These are phyloP conservation scores for Purshia tridentata DNA, from an alignment of 306 rosid genomes.

Conservation along the genomic window DNA sequence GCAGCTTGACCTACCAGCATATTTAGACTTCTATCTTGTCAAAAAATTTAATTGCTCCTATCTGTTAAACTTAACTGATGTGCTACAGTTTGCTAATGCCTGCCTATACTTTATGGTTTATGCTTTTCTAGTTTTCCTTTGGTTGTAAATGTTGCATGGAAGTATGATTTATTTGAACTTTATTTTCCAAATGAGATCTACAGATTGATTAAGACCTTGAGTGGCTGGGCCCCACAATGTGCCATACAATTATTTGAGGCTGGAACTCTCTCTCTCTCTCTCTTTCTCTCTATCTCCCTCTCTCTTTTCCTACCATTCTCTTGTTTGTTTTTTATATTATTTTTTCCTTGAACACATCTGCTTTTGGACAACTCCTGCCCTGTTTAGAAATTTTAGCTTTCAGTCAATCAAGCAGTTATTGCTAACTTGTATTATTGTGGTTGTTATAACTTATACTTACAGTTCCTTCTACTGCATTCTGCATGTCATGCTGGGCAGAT, in stretches of 20 bases:
- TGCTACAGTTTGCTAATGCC: neutral
- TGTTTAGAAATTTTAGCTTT: neutral
- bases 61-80: neutral
- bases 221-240: neutral
- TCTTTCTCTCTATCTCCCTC: neutral
- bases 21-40: neutral
- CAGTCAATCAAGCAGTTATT: neutral
- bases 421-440: neutral
- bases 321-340: constrained; percentile 2
- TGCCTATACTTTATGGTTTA: neutral
- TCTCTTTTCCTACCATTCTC: constrained; percentile 1
- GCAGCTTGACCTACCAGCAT: neutral
- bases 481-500: neutral
- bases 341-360: neutral
- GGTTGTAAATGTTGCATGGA: neutral
- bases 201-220: neutral
- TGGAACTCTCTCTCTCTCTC: neutral
- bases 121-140: neutral
- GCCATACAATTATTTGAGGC: neutral
- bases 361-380: neutral
- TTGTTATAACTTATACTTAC: neutral
- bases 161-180: neutral
- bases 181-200: neutral
- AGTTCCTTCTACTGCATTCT: neutral
- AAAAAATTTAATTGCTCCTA: neutral